Base-by-base conservation (phyloP, 176 grass and related monocot species). In the Oryza glaberrima region DNA sequence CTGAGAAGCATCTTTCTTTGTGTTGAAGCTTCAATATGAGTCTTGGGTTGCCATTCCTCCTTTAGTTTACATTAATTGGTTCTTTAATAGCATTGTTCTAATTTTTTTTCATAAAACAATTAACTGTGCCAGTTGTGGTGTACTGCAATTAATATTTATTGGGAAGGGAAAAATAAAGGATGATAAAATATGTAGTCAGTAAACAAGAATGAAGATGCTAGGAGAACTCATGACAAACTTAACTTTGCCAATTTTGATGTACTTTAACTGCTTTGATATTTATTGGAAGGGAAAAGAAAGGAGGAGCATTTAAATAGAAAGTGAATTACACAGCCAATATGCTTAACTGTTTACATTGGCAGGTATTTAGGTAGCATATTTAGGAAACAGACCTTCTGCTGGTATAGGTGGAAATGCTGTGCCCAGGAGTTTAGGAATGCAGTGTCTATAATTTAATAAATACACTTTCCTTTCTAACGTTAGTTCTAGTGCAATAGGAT, bases 391-490 rank as follows among this genome's bases (percentile, higher is more conserved):
- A 25, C 8, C 47, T 69, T 61, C 71, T 20, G 28, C 30, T 69
- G 11, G 41, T 84, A 36, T 36, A 80, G 54, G 36, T 51, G 77
- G 61, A 84, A 88, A 79, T 51, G 15, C 41, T 83, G 20, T 78
- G 11, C 40, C 36, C 20, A 88, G 16, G 14, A 86, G 69, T 26
- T 15, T 7, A 0, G 44, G 48, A 64, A 16, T 12, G 22, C 44
- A 52, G 17, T 51, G 51, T 82, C 25, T 65, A 72, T 11, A 43
- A 8, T 45, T 36, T 72, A 14, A 32, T 66, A 65, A 16, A 77
- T 75, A 35, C 52, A 19, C 46, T 69, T 54, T 28, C 46, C 58
- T 52, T 14, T 48, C 64, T 25, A 43, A 32, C 17, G 48, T 38
- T 38, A 19, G 45, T 86, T 36, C 19, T 86, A 20, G 51, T 40